phyloP scores from a whole-genome alignment of 2,329 filamentous ascomycete genomes.

The Xylaria multiplex region DNA sequence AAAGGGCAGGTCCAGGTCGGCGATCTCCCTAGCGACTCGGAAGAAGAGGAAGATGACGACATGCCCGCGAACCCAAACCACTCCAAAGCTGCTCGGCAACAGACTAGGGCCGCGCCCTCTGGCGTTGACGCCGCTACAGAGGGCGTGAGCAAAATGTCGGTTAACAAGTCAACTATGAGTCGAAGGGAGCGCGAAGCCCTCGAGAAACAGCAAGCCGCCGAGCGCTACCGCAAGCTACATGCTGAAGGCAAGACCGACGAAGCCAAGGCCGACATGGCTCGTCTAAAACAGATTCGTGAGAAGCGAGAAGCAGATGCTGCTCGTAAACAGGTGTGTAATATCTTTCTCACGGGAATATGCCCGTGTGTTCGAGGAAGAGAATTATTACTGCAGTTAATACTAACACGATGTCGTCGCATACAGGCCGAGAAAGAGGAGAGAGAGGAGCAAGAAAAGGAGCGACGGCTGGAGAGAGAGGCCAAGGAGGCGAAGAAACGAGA shows the following conservation, averaged over 20 bases:
- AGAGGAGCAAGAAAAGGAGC: constrained; percentile 61
- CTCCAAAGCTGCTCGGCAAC: constrained; percentile 75
- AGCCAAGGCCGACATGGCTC: constrained; percentile 87
- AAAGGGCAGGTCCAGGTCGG: constrained; percentile 79
- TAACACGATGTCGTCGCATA: constrained; percentile 37
- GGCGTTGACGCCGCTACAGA: constrained; percentile 62
- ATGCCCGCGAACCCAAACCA: constrained; percentile 95
- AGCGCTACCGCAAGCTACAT: constrained; percentile 90
- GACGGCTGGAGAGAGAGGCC: constrained; percentile 62
- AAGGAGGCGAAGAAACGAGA: constrained; percentile 66
- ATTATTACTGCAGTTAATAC: constrained; percentile 12
- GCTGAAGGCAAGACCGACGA: constrained; percentile 97
- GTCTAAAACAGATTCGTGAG: constrained; percentile 83
- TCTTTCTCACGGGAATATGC: too few relatives aligned
- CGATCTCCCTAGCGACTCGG: constrained; percentile 80
- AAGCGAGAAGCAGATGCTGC: constrained; percentile 85
- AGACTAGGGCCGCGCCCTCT: constrained; percentile 58
- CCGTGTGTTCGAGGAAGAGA: not conserved
- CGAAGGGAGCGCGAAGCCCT: constrained; percentile 75
- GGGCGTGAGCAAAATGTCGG: constrained; percentile 64
- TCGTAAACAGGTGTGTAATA: constrained; percentile 75
- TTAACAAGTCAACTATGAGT: constrained; percentile 62
- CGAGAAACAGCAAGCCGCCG: constrained; percentile 87
- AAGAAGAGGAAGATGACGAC: constrained; percentile 51
- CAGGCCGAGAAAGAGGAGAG: constrained; percentile 69